Evolutionary conservation across 108 stramenopile species (phyloP).

Genomic region (Nitzschia sp.): DNA sequence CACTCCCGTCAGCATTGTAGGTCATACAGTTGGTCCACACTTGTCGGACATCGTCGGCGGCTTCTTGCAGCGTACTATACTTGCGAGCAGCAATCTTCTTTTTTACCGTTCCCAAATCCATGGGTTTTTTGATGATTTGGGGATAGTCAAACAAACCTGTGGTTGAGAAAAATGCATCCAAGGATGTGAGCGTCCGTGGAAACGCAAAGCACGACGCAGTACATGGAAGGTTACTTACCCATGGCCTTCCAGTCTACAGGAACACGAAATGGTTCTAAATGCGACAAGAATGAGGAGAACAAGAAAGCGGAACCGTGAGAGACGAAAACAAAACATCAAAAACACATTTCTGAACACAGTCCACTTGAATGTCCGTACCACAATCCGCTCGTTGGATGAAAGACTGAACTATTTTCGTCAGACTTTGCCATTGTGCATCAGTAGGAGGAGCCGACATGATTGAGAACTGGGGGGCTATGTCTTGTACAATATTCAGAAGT

Average conservation of each 20-base stretch:
- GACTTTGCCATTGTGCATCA: conserved; percentile 52
- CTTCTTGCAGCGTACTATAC: conserved; percentile 75
- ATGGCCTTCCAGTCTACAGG: conserved; percentile 94
- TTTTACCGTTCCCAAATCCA: conserved; percentile 94
- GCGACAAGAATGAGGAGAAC: neutral
- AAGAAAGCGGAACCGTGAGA: neutral
- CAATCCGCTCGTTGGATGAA: conserved; percentile 72
- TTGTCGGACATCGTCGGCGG: conserved; percentile 89
- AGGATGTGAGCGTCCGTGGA: too few species aligned
- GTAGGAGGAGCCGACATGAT: conserved; percentile 28
- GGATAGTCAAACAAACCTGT: conserved; percentile 88
- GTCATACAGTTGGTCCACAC: conserved; percentile 95
- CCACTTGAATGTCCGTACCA: conserved; percentile 41
- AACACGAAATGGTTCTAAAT: conserved; percentile 89
- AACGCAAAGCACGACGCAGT: too few species aligned
- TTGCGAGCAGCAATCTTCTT: conserved; percentile 66
- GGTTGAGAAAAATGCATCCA: neutral
- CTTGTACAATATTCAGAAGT: too few species aligned
- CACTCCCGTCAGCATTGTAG: conserved; percentile 91
- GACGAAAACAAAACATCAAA: conserved; percentile 2
- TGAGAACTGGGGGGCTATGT: too few species aligned
- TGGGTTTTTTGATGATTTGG: conserved; percentile 89
- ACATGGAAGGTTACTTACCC: conserved; percentile 37
- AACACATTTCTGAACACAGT: neutral
- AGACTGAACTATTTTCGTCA: conserved; percentile 65